Conservation (phyloP, 2,329 filamentous ascomycete genomes). For the Cytospora mali region DNA sequence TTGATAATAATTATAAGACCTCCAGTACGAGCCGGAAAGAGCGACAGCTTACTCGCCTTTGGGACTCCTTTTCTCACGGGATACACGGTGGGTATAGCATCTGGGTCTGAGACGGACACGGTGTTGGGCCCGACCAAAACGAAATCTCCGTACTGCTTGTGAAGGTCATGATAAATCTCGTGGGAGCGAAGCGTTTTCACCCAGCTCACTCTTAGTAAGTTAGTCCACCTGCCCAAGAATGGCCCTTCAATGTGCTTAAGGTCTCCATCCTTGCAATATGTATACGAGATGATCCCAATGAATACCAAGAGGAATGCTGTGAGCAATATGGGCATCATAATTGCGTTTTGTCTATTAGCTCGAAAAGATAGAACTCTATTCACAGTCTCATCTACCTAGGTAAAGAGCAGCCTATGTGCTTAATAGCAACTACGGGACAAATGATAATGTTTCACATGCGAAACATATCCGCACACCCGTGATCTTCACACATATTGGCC, state of each 20-base stretch:
- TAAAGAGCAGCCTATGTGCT: not conserved
- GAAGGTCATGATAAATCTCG: not conserved
- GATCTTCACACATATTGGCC: not conserved
- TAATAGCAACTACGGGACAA: not conserved
- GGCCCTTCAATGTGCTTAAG: not conserved
- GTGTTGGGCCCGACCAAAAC: constrained; percentile 6
- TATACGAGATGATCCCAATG: not conserved
- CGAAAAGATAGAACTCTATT: not conserved
- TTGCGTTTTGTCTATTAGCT: not conserved
- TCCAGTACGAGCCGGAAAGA: not conserved
- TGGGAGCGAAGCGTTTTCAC: not conserved
- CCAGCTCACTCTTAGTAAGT: not conserved
- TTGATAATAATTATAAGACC: not conserved
- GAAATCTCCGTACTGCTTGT: not conserved
- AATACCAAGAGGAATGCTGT: not conserved
- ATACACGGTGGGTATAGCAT: not conserved
- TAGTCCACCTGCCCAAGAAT: not conserved
- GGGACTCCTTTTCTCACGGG: not conserved
- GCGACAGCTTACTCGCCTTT: not conserved
- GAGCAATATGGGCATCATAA: not conserved
- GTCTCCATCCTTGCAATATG: not conserved
- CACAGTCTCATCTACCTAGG: not conserved
- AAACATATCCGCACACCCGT: not conserved
- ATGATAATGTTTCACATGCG: not conserved
- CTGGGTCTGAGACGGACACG: not conserved